A percentile compares a stretch with the other conserved stretches of the same genome.
Evolutionary conservation across 2,329 filamentous ascomycete genomes (phyloP).

Genomic region (Cercospora sp.): DNA sequence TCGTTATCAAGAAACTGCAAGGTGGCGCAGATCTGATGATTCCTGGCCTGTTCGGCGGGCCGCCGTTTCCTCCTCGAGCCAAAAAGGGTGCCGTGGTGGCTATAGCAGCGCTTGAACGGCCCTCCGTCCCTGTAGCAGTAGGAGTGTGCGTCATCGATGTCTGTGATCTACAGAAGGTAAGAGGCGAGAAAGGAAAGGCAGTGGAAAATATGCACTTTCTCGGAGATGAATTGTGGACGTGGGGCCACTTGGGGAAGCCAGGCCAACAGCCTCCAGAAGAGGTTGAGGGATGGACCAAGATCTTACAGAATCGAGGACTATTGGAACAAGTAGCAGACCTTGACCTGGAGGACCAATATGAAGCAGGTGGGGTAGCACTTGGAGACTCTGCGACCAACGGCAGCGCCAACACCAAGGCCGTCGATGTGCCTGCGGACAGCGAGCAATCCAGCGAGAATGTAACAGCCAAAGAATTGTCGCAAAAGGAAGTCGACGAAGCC

Average conservation of each 20-base stretch:
- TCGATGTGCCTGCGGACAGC: slow-evolving; percentile 13
- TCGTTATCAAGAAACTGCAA: slow-evolving; percentile 63
- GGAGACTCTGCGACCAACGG: slow-evolving; percentile 23
- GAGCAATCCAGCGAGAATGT: slow-evolving; percentile 25
- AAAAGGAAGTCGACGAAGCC: slow-evolving; percentile 66
- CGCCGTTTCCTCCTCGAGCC: slow-evolving; percentile 62
- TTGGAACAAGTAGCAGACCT: slow-evolving; percentile 46
- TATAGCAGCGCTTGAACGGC: slow-evolving; percentile 59
- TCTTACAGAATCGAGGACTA: slow-evolving; percentile 40
- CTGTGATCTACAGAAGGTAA: slow-evolving; percentile 55
- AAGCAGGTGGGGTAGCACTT: slow-evolving; percentile 51
- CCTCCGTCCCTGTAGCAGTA: slow-evolving; percentile 64
- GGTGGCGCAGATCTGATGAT: slow-evolving; percentile 69
- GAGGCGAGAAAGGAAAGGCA: slow-evolving; percentile 64
- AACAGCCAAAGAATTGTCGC: slow-evolving; percentile 49
- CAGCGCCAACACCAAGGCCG: slow-evolving; percentile 24
- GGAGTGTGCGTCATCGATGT: slow-evolving; percentile 67
- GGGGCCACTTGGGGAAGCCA: slow-evolving; percentile 57
- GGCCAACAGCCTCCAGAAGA: slow-evolving; percentile 56
- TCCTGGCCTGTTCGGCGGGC: slow-evolving; percentile 64
- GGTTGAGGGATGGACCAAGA: slow-evolving; percentile 54
- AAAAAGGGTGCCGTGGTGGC: slow-evolving; percentile 63
- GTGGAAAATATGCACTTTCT: slow-evolving; percentile 67
- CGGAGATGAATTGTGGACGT: slow-evolving; percentile 69
- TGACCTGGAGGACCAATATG: slow-evolving; percentile 47